These are phyloP conservation scores for Colletotrichum sp. DNA, from an alignment of 2,329 filamentous ascomycete genomes.

Conservation along the genomic window DNA sequence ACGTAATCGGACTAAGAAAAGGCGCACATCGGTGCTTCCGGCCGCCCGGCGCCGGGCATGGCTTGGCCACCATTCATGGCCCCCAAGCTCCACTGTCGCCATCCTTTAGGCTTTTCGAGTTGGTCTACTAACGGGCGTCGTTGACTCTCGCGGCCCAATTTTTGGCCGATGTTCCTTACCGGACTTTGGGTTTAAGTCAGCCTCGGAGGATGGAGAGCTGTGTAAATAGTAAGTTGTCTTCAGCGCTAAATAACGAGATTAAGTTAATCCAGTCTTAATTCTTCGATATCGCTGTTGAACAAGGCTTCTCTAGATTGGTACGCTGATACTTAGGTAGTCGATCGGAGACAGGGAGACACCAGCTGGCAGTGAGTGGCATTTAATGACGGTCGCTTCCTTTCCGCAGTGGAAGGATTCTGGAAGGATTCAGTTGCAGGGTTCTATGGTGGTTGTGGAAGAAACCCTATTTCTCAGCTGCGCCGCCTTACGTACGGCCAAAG, in stretches of 20 bases:
- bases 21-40: background rate
- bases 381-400: background rate
- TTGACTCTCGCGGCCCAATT: fast-evolving
- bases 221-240: background rate
- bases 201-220: background rate
- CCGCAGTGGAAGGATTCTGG: background rate
- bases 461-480: background rate
- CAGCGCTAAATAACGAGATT: fast-evolving
- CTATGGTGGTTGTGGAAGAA: background rate
- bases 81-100: background rate
- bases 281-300: background rate
- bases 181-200: background rate
- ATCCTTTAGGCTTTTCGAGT: background rate
- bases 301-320: fast-evolving
- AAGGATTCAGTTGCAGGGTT: background rate
- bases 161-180: background rate
- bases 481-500: background rate
- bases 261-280: background rate
- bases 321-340: background rate
- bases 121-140: background rate
- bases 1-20: background rate
- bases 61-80: background rate
- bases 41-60: background rate
- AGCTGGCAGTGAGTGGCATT: background rate
- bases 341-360: no score